Conservation (phyloP, 306 rosid genomes). For the Cyamopsis tetragonoloba region DNA sequence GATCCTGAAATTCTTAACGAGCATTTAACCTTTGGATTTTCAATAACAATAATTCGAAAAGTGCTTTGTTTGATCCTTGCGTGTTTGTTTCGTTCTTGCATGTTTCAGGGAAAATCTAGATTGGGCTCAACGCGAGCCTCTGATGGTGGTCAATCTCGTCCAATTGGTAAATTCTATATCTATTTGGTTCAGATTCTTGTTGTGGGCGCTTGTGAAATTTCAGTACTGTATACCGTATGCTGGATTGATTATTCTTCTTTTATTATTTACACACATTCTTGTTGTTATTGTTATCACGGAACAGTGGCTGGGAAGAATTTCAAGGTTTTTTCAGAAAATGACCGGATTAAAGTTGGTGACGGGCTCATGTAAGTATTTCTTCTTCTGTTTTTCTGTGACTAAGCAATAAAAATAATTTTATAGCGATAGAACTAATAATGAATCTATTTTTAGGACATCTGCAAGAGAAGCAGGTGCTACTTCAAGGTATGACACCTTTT, state of each 20-base stretch:
- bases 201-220: neutral
- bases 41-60: neutral
- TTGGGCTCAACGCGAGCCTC: conserved; percentile 29
- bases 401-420: too few species aligned
- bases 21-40: neutral
- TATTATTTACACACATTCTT: neutral
- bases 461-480: conserved; percentile 13
- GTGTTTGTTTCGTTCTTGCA: conserved; percentile 7
- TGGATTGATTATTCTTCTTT: neutral
- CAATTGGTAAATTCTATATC: conserved; percentile 27
- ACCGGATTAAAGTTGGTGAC: conserved; percentile 36
- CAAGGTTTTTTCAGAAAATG: conserved; percentile 52
- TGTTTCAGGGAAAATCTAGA: conserved; percentile 42
- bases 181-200: neutral
- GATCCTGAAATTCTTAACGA: neutral
- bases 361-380: conserved; percentile 31
- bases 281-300: neutral
- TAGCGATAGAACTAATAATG: conserved; percentile 4
- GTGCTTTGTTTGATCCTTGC: neutral
- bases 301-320: conserved; percentile 41
- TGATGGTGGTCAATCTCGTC: conserved; percentile 33
- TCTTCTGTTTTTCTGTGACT: neutral
- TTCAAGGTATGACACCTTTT: conserved; percentile 32
- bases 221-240: neutral
- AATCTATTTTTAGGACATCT: conserved; percentile 22